Percentiles rank a stretch among this genome's conserved stretches.
Conservation (phyloP, 2,329 filamentous ascomycete genomes). For the Colletotrichum eleusines region DNA sequence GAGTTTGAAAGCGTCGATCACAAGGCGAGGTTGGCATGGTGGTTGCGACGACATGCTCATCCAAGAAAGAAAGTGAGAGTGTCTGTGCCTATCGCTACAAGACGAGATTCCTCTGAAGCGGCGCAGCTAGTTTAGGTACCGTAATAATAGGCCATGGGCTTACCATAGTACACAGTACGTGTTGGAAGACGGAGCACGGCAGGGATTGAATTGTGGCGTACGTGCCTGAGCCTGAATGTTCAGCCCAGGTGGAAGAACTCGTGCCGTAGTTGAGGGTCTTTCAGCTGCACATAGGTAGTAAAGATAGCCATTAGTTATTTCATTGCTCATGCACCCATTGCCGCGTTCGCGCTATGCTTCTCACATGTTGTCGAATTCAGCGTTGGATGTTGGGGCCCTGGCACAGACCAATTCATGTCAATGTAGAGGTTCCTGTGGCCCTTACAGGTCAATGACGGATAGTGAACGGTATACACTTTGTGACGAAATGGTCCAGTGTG, state of each 20-base stretch:
- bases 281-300: neutral
- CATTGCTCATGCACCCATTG: neutral
- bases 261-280: neutral
- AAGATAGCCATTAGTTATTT: neutral
- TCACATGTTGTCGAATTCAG: too few relatives aligned
- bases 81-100: neutral
- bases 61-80: too few relatives aligned
- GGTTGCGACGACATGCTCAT: neutral
- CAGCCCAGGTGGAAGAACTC: neutral
- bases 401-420: neutral
- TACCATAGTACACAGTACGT: too few relatives aligned
- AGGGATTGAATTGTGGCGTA: neutral
- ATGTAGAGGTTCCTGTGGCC: neutral
- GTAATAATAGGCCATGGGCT: too few relatives aligned
- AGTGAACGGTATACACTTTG: too few relatives aligned
- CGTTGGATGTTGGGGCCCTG: too few relatives aligned
- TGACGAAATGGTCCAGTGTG: neutral
- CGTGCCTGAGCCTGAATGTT: neutral
- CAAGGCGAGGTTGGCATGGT: neutral
- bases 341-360: too few relatives aligned
- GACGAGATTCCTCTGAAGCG: neutral
- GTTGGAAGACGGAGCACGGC: neutral
- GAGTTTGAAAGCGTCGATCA: neutral
- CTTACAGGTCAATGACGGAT: too few relatives aligned
- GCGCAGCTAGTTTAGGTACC: conserved; percentile 12